Evolutionary conservation across 805 yeast species (phyloP).

Genomic region (Candida hispaniensis): DNA sequence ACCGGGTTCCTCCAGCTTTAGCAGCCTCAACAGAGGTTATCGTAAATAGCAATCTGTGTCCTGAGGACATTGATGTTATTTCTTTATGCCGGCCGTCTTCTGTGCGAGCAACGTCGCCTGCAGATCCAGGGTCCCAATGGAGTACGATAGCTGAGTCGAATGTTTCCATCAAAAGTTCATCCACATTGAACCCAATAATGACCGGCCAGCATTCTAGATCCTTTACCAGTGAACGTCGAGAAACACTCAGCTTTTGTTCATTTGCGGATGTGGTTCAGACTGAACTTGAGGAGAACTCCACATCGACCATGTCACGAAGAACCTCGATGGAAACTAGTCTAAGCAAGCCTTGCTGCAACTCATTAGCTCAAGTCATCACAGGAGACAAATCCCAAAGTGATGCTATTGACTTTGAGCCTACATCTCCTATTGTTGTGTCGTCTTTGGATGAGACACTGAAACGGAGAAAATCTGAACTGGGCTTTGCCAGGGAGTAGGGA

Average conservation of each 20-base stretch:
- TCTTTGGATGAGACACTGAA: constrained; percentile 23
- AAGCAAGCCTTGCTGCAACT: constrained; percentile 3
- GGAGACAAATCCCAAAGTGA: constrained; percentile 1
- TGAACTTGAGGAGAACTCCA: constrained; percentile 4
- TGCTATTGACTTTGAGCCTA: constrained; percentile 10
- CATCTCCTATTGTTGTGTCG: constrained; percentile 16
- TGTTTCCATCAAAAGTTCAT: constrained; percentile 1
- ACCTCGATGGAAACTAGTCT: constrained; percentile 13
- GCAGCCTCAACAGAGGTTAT: constrained; percentile 65
- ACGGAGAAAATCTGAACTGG: constrained; percentile 13
- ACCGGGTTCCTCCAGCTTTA: constrained; percentile 69
- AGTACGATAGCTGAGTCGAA: neutral
- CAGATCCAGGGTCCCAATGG: constrained; percentile 4
- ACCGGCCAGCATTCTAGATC: constrained; percentile 1
- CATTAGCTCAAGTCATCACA: constrained; percentile 3
- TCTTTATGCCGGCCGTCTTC: constrained; percentile 47
- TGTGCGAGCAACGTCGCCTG: constrained; percentile 16
- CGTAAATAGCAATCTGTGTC: constrained; percentile 44
- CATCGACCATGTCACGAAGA: constrained; percentile 3
- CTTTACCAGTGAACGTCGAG: constrained; percentile 15
- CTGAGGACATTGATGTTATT: constrained; percentile 63
- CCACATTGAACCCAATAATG: neutral
- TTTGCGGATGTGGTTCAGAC: constrained; percentile 58
- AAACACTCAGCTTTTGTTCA: constrained; percentile 45
- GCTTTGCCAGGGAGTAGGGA: too few species aligned